Base-by-base conservation (phyloP, 176 grass and related monocot species). In the Miscanthus lutarioriparius region DNA sequence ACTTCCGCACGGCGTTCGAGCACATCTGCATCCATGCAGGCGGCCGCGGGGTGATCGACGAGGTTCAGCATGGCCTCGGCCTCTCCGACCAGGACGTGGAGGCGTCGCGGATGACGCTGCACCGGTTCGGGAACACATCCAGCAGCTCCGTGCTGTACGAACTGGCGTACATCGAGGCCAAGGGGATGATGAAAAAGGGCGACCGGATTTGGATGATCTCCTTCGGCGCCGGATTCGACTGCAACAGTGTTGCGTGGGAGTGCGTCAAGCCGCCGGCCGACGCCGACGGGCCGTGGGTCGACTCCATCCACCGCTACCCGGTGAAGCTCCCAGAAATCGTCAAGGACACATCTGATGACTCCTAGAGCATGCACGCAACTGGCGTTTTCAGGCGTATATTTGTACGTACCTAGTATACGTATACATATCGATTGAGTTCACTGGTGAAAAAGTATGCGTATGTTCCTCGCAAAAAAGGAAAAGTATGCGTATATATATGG, bases 1-100 rank as follows among this genome's bases (percentile, higher is more conserved):
- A 95, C 67, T 95, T 95, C 83, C 67, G 80, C 26, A 78, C 38
- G 40, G 83, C 74, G 74, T 67, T 77, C 35, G 59, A 85, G 72
- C 83, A 85, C 65, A 56, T 85, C 48, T 85, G 83, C 65, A 59
- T 85, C 51, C 83, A 85, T 38, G 83, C 72, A 2, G 83, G 70
- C 8, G 72, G 83, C 6, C 63, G 63, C 15, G 74, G 10, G 23
- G 83, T 76, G 17, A 68, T 78, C 35, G 80, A 83, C 45, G 64
- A 39, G 44, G 63, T 67, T 1, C 71, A 67, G 74, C 64, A 10
- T 15, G 62, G 83, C 0, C 75, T 85, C n/a, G 83, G 38, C 2
- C 75, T 85, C 15, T 67, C 68, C 11, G 75, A 85, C 33, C 2
- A 69, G 10, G 83, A 85, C 15, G 65, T 53, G 15, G 83, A 85